Conservation (phyloP, 2,329 filamentous ascomycete genomes). For the Neopestalotiopsis clavispora region DNA sequence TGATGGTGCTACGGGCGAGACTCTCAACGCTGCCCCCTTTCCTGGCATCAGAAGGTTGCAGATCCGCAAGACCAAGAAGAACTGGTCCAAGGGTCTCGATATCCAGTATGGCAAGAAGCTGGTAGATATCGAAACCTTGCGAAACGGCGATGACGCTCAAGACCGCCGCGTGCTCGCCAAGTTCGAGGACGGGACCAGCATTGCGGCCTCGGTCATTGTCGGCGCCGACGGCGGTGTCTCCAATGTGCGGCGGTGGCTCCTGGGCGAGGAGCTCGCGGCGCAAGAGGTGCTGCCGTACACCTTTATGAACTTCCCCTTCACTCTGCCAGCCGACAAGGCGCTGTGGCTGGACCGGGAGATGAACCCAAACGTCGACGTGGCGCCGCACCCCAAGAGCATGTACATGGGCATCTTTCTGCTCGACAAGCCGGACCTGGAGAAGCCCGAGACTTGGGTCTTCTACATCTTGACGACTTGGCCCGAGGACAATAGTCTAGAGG, state of each 20-base stretch:
- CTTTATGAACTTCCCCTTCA: conserved; percentile 23
- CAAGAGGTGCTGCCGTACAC: conserved; percentile 19
- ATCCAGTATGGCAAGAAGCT: conserved; percentile 20
- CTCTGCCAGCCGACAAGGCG: conserved; percentile 14
- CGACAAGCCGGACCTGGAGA: conserved; percentile 22
- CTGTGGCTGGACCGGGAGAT: conserved; percentile 12
- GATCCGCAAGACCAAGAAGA: conserved; percentile 8
- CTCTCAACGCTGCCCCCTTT: neutral
- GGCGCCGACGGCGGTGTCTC: conserved; percentile 17
- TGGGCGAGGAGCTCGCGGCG: conserved; percentile 17
- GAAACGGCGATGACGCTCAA: too few species aligned
- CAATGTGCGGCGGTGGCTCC: conserved; percentile 19
- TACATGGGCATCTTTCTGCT: conserved; percentile 24
- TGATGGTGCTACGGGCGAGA: neutral
- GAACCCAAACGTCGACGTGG: conserved; percentile 23
- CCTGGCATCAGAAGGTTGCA: conserved; percentile 12
- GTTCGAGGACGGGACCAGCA: conserved; percentile 9
- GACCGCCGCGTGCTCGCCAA: conserved; percentile 9
- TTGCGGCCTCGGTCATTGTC: neutral
- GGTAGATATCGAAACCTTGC: conserved; percentile 6
- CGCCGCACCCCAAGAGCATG: conserved; percentile 22
- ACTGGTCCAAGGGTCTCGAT: conserved; percentile 14
- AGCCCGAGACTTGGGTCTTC: conserved; percentile 22
- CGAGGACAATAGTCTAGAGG: neutral
- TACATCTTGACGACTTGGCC: conserved; percentile 21